Conservation (phyloP, 306 rosid species). For the Oxytropis ochrocephala region DNA sequence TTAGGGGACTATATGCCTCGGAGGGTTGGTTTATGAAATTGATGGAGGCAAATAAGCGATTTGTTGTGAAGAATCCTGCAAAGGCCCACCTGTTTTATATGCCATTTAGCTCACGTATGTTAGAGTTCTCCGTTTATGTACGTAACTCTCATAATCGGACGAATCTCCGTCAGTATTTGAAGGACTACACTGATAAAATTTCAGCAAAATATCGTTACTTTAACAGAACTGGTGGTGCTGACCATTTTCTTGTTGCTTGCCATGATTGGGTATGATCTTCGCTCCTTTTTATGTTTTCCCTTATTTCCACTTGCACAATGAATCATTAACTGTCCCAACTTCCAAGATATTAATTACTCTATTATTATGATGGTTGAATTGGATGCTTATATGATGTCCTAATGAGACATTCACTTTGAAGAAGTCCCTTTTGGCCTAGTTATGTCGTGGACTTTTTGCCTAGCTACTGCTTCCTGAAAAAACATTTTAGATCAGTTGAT, state of each 20-base stretch:
- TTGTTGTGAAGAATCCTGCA: conserved; percentile 68
- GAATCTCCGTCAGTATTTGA: conserved; percentile 67
- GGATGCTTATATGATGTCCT: conserved; percentile 2
- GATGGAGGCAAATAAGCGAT: conserved; percentile 72
- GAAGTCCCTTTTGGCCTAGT: not conserved
- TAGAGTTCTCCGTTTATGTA: conserved; percentile 62
- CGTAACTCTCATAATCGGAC: conserved; percentile 90
- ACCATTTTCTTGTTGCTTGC: conserved; percentile 96
- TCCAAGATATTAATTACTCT: not conserved
- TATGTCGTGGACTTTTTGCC: not conserved
- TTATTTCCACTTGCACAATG: conserved; percentile 11
- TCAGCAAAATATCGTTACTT: conserved; percentile 69
- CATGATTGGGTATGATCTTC: conserved; percentile 79
- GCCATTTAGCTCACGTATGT: conserved; percentile 88
- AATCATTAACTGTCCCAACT: not conserved
- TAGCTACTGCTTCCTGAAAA: not conserved
- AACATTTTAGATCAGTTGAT: too few relatives aligned
- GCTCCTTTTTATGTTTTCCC: not conserved
- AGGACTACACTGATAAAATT: conserved; percentile 64
- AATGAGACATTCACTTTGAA: not conserved
- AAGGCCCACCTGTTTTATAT: conserved; percentile 89
- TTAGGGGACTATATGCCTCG: conserved; percentile 79
- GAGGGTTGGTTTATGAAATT: conserved; percentile 98
- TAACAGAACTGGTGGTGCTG: conserved; percentile 86
- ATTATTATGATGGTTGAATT: conserved; percentile 2